Percentiles rank a stretch among this genome's conserved stretches.
Conservation (phyloP, 2,329 filamentous ascomycete species). For the Penicillium sp. region DNA sequence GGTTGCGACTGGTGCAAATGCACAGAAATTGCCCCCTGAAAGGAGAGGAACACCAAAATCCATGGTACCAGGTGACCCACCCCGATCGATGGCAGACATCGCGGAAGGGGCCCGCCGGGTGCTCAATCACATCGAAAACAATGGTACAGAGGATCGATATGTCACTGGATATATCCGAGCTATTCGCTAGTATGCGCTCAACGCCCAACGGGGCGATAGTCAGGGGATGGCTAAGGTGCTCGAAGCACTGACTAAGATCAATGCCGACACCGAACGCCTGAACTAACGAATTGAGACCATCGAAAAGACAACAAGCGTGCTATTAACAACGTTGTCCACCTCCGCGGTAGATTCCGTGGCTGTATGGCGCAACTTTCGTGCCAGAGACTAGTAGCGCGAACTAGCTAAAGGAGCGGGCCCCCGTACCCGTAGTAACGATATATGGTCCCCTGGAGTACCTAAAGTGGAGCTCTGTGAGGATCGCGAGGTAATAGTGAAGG, state of each 20-base stretch:
- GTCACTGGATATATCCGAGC: slow-evolving; percentile 14
- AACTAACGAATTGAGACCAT: slow-evolving; percentile 13
- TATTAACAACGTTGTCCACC: slow-evolving; percentile 9
- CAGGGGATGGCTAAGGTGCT: slow-evolving; percentile 4
- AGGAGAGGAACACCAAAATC: slow-evolving; percentile 12
- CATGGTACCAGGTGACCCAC: slow-evolving; percentile 3
- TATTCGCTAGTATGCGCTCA: slow-evolving; percentile 14
- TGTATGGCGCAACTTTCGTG: not conserved
- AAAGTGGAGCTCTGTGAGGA: too few relatives aligned
- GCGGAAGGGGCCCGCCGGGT: slow-evolving; percentile 12
- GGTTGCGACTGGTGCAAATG: slow-evolving; percentile 14
- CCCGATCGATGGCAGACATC: slow-evolving; percentile 8
- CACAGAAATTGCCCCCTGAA: too few relatives aligned
- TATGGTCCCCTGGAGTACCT: too few relatives aligned
- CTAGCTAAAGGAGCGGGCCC: too few relatives aligned
- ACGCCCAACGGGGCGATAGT: slow-evolving; percentile 17
- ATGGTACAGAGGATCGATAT: slow-evolving; percentile 9
- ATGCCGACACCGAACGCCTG: slow-evolving; percentile 10
- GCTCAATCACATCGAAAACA: slow-evolving; percentile 13
- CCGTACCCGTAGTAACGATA: too few relatives aligned
- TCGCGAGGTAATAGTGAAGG: too few relatives aligned
- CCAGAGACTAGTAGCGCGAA: too few relatives aligned
- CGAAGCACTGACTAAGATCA: not conserved
- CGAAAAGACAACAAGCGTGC: slow-evolving; percentile 10
- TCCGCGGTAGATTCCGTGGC: not conserved